A percentile compares a stretch with the other conserved stretches of the same genome.
Evolutionary conservation across 2,329 filamentous ascomycete species (phyloP).

Genomic region (Salinomyces thailandicus): DNA sequence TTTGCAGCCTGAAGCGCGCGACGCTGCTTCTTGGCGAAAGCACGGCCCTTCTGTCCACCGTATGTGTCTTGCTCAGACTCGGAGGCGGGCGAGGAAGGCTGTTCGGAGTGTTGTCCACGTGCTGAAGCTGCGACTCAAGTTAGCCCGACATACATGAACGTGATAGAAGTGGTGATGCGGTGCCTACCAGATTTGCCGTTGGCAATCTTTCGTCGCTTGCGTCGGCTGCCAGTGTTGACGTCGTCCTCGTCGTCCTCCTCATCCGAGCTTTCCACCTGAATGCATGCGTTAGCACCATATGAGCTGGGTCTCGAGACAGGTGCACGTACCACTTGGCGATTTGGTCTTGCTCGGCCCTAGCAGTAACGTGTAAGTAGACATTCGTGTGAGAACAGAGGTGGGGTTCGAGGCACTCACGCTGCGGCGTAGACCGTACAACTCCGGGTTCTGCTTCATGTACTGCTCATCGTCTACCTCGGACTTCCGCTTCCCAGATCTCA

Average conservation of each 20-base stretch:
- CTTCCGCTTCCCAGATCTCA: conserved; percentile 60
- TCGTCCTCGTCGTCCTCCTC: conserved; percentile 63
- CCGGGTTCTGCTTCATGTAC: conserved; percentile 81
- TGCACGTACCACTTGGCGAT: conserved; percentile 48
- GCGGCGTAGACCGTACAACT: conserved; percentile 85
- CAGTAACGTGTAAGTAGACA: conserved; percentile 26
- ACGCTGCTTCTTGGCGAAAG: conserved; percentile 60
- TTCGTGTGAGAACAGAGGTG: conserved; percentile 5
- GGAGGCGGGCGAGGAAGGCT: conserved; percentile 52
- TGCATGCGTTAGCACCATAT: conserved; percentile 5
- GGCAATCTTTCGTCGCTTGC: conserved; percentile 59
- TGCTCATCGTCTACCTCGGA: conserved; percentile 57
- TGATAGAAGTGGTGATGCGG: conserved; percentile 20
- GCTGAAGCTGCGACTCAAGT: conserved; percentile 17
- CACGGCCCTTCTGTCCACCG: conserved; percentile 60
- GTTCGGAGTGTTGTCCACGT: conserved; percentile 15
- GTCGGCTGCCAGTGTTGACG: conserved; percentile 47
- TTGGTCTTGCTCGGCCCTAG: conserved; percentile 50
- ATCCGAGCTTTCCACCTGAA: conserved; percentile 48
- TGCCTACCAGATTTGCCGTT: conserved; percentile 52
- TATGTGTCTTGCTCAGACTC: conserved; percentile 49
- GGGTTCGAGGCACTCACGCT: conserved; percentile 55
- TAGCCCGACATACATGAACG: conserved; percentile 30
- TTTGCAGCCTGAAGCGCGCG: conserved; percentile 54
- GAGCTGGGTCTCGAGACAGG: neutral